phyloP scores from a whole-genome alignment of 208 protist genomes.

The Giardia muris region DNA sequence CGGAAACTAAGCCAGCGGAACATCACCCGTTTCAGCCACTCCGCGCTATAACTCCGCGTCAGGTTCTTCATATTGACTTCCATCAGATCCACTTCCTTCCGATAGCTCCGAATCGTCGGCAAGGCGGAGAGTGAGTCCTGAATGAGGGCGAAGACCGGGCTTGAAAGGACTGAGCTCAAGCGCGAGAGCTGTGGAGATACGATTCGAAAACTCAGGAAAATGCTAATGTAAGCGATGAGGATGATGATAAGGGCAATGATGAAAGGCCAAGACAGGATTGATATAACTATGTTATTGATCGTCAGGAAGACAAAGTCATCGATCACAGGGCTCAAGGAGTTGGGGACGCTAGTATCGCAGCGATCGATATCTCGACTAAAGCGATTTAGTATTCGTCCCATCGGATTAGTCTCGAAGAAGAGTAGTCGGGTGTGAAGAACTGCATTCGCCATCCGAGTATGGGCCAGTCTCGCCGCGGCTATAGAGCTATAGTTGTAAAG shows the following conservation, averaged over 20 bases:
- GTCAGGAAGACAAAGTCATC: not conserved
- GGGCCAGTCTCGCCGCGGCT: constrained; percentile 24
- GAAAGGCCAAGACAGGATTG: not conserved
- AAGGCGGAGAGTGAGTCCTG: not conserved
- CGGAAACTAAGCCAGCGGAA: not conserved
- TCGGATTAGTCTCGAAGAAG: constrained; percentile 37
- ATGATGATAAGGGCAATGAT: not conserved
- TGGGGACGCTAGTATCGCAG: not conserved
- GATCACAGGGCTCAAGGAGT: not conserved
- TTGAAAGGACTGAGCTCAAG: constrained; percentile 56
- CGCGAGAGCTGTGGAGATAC: constrained; percentile 57
- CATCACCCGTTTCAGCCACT: not conserved
- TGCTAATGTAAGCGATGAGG: not conserved
- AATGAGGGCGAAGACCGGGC: constrained; percentile 57
- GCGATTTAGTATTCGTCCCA: constrained; percentile 36
- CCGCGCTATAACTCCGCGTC: not conserved
- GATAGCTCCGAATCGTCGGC: not conserved
- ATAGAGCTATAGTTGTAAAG: not conserved
- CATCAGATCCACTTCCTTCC: not conserved
- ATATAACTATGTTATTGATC: not conserved
- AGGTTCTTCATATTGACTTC: not conserved
- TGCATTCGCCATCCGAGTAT: constrained; percentile 17
- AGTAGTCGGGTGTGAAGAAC: constrained; percentile 36
- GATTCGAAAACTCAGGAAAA: not conserved
- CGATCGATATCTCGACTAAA: constrained; percentile 29